phyloP scores from a whole-genome alignment of 1,139 yeast species.

The Suhomyces atakaporum region DNA sequence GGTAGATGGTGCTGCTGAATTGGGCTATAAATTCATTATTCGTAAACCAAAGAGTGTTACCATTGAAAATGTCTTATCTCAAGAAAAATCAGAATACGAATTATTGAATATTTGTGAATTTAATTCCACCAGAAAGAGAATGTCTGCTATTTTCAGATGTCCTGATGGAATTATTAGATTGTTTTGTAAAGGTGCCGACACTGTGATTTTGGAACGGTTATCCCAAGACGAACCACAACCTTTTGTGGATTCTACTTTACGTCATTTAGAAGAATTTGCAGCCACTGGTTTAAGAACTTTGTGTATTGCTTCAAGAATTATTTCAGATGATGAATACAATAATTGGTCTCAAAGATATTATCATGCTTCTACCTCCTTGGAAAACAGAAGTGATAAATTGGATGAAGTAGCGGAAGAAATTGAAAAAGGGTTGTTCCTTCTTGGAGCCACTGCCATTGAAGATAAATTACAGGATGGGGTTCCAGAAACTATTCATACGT shows the following conservation, averaged over 20 bases:
- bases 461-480: conserved; percentile 98
- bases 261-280: conserved; percentile 95
- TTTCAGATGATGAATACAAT: conserved; percentile 76
- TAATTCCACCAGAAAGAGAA: conserved; percentile 95
- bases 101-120: conserved; percentile 91
- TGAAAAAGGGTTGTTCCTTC: conserved; percentile 72
- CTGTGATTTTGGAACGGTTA: conserved; percentile 86
- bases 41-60: conserved; percentile 86
- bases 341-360: conserved; percentile 66
- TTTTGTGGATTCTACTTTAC: conserved; percentile 76
- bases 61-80: conserved; percentile 52
- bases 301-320: conserved; percentile 84
- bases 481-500: conserved; percentile 92
- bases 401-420: conserved; percentile 74
- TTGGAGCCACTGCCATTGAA: conserved; percentile 98
- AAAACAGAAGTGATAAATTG: conserved; percentile 69
- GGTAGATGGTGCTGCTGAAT: conserved; percentile 91
- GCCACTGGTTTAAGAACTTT: conserved; percentile 93
- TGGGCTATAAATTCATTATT: conserved; percentile 81
- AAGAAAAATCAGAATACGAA: conserved; percentile 54
- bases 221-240: conserved; percentile 66
- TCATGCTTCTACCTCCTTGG: conserved; percentile 80
- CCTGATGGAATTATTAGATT: conserved; percentile 91
- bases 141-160: conserved; percentile 92
- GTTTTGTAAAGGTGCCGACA: conserved; percentile 97